Conservation (phyloP, 2,329 filamentous ascomycete species). For the Stachybotrys chlorohalonatus region DNA sequence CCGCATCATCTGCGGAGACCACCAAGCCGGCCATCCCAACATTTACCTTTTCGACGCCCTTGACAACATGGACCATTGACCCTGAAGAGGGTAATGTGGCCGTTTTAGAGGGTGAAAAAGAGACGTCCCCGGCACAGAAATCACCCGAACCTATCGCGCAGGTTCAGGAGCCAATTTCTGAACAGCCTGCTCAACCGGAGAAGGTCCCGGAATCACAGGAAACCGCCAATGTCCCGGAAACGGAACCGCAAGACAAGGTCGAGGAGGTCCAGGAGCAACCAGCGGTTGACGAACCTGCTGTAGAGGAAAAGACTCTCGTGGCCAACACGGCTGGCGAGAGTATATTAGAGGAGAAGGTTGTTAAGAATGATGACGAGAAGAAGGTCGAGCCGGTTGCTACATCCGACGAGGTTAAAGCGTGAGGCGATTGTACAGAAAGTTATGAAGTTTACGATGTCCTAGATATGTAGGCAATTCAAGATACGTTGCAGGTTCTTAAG, state of each 20-base stretch:
- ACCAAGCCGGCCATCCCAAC: conserved; percentile 19
- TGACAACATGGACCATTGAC: conserved; percentile 44
- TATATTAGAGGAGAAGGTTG: conserved; percentile 27
- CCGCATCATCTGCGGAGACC: conserved; percentile 19
- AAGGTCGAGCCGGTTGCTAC: conserved; percentile 25
- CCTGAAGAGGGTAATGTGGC: conserved; percentile 35
- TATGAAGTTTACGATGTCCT: no score
- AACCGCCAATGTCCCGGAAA: not conserved
- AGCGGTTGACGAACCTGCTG: not conserved
- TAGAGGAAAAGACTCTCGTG: conserved; percentile 25
- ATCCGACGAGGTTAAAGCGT: conserved; percentile 23
- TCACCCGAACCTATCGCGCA: not conserved
- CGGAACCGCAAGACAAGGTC: conserved; percentile 1
- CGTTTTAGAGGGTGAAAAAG: conserved; percentile 8
- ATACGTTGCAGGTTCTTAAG: no score
- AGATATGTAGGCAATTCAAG: no score
- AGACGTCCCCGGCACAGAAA: conserved; percentile 3
- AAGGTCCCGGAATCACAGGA: not conserved
- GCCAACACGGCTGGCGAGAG: conserved; percentile 34
- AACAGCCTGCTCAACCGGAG: not conserved
- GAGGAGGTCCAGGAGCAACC: conserved; percentile 2
- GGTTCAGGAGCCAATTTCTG: not conserved
- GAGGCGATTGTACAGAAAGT: not conserved
- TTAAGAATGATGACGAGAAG: conserved; percentile 21
- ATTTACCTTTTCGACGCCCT: conserved; percentile 37